Percentiles rank a stretch among this genome's conserved stretches.
phyloP scores from a whole-genome alignment of 495 filamentous ascomycete species.

The Hypoxylon intermedium region DNA sequence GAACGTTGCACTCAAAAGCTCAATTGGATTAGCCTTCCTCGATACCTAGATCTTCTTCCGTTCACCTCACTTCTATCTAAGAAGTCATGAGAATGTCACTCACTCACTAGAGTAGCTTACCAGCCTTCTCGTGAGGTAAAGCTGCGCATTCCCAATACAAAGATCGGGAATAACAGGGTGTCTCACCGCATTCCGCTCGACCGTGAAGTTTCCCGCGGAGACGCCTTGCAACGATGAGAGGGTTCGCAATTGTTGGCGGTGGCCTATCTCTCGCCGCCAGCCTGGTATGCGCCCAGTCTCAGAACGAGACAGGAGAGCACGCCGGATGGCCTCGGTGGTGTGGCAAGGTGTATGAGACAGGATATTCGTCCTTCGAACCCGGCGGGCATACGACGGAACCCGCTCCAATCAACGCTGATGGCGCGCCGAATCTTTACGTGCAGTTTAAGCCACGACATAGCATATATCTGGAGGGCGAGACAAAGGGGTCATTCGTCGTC shows the following conservation, averaged over 20 bases:
- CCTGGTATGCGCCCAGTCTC: conserved; percentile 20
- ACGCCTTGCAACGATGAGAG: conserved; percentile 7
- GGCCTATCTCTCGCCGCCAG: neutral
- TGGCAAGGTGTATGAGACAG: conserved; percentile 63
- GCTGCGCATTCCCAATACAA: neutral
- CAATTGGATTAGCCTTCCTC: conserved; percentile 17
- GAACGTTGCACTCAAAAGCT: conserved; percentile 36
- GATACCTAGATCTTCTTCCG: neutral
- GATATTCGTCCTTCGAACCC: conserved; percentile 65
- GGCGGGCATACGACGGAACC: conserved; percentile 65
- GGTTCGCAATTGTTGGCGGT: neutral
- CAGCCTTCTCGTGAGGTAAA: no score
- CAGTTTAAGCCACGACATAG: conserved; percentile 65
- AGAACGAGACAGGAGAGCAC: conserved; percentile 49
- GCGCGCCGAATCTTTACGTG: conserved; percentile 60
- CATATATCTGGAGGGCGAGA: conserved; percentile 65
- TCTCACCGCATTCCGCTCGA: neutral
- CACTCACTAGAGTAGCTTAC: no score
- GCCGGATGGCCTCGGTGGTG: conserved; percentile 63
- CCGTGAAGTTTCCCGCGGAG: neutral
- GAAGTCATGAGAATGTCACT: no score
- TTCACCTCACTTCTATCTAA: neutral
- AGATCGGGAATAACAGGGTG: neutral
- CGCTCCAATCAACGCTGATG: conserved; percentile 41
- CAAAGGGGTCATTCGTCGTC: conserved; percentile 63